Conservation (phyloP, 2,329 filamentous ascomycete species). For the Colletotrichum sp. region DNA sequence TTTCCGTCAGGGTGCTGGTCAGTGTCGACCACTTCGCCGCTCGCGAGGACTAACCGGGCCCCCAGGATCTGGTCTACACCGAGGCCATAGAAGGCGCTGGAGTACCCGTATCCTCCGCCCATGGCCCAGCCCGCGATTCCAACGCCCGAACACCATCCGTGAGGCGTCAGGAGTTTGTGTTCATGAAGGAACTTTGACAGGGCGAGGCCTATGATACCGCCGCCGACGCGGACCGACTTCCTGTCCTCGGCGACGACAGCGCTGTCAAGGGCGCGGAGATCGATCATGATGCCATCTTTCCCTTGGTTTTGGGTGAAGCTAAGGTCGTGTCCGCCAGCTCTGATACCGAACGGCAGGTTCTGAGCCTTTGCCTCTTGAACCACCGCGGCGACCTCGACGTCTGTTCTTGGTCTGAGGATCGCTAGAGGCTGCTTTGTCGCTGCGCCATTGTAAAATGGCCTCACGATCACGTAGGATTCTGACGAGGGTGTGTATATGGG, state of each 20-base stretch:
- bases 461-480: background rate
- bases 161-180: constrained; percentile 7
- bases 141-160: constrained; percentile 23
- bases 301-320: background rate
- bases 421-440: background rate
- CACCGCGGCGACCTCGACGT: background rate
- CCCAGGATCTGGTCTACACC: constrained; percentile 41
- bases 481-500: constrained; percentile 1
- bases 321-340: constrained; percentile 21
- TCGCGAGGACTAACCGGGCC: constrained; percentile 41
- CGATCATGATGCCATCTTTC: constrained; percentile 17
- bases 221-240: constrained; percentile 17
- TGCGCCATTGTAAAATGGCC: background rate
- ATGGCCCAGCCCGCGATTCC: constrained; percentile 39
- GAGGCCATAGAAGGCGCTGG: constrained; percentile 34
- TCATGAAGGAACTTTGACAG: constrained; percentile 12
- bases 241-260: constrained; percentile 11
- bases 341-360: constrained; percentile 14
- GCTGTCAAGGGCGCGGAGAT: constrained; percentile 18
- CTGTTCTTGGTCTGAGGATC: constrained; percentile 5
- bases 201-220: constrained; percentile 16
- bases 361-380: background rate
- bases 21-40: constrained; percentile 40
- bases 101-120: constrained; percentile 38
- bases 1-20: constrained; percentile 27